Evolutionary conservation across 2,329 filamentous ascomycete genomes (phyloP).

Genomic region (Aspergillus pseudoglaucus): DNA sequence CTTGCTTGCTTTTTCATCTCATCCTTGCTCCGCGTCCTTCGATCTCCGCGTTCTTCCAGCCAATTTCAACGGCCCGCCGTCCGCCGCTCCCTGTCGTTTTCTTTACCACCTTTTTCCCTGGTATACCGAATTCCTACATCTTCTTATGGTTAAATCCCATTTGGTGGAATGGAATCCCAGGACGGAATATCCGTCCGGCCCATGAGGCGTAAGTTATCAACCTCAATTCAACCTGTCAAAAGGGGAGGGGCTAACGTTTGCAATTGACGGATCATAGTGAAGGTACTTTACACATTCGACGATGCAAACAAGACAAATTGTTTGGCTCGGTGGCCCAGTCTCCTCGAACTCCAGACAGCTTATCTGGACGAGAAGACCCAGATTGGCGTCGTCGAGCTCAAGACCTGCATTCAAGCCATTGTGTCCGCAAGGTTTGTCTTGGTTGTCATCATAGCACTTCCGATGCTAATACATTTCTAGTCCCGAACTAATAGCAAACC

Average conservation of each 20-base stretch:
- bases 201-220: constrained; percentile 58
- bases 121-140: background rate
- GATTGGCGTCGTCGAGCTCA: constrained; percentile 83
- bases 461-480: constrained; percentile 41
- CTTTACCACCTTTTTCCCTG: background rate
- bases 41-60: background rate
- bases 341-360: constrained; percentile 72
- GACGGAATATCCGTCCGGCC: constrained; percentile 54
- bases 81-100: background rate
- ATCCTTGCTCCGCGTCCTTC: constrained; percentile 1
- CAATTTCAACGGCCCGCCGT: background rate
- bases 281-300: constrained; percentile 95
- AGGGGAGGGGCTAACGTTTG: constrained; percentile 10
- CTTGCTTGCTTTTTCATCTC: constrained; percentile 3
- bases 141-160: constrained; percentile 26
- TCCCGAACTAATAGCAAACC: constrained; percentile 72
- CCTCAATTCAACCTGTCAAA: background rate
- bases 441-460: constrained; percentile 1
- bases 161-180: constrained; percentile 37
- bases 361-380: constrained; percentile 70
- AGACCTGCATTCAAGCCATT: constrained; percentile 79
- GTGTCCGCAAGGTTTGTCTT: constrained; percentile 51
- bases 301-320: constrained; percentile 81
- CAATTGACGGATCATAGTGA: constrained; percentile 54
- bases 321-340: constrained; percentile 75